A percentile compares a stretch with the other conserved stretches of the same genome.
Conservation (phyloP, 495 filamentous ascomycete species). For the Melanomma pulvis-pyrius region DNA sequence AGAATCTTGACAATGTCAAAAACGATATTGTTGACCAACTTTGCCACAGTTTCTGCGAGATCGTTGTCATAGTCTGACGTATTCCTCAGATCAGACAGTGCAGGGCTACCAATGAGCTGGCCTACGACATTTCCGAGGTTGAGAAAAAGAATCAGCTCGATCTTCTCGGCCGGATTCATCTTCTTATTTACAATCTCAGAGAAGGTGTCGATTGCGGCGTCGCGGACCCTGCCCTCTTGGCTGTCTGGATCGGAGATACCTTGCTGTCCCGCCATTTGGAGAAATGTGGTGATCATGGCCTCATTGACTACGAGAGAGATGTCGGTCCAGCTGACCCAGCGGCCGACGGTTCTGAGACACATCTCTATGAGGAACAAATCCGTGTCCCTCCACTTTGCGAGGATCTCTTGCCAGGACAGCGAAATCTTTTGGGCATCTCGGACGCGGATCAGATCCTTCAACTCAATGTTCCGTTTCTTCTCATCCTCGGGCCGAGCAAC, state of each 20-base stretch:
- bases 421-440: slow-evolving; percentile 86
- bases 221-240: slow-evolving; percentile 72
- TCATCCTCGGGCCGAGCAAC: slow-evolving; percentile 74
- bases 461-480: slow-evolving; percentile 72
- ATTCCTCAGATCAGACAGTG: slow-evolving; percentile 67
- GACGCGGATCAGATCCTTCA: slow-evolving; percentile 86
- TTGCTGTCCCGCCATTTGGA: slow-evolving; percentile 71
- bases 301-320: slow-evolving; percentile 91
- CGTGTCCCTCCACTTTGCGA: slow-evolving; percentile 74
- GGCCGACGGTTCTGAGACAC: slow-evolving; percentile 82
- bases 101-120: slow-evolving; percentile 77
- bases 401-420: slow-evolving; percentile 85
- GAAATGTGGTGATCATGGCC: slow-evolving; percentile 76
- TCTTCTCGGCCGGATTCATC: slow-evolving; percentile 91
- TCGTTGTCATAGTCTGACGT: slow-evolving; percentile 90
- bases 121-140: slow-evolving; percentile 80
- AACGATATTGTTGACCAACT: slow-evolving; percentile 89
- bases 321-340: slow-evolving; percentile 98
- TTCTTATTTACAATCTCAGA: slow-evolving; percentile 96
- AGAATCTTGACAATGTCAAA: slow-evolving; percentile 82
- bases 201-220: slow-evolving; percentile 88
- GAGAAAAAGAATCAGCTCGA: slow-evolving; percentile 87
- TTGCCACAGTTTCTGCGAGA: slow-evolving; percentile 89
- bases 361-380: slow-evolving; percentile 78
- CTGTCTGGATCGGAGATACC: slow-evolving; percentile 54